phyloP scores from a whole-genome alignment of 164 flowering plant species.

The Saururus chinensis region DNA sequence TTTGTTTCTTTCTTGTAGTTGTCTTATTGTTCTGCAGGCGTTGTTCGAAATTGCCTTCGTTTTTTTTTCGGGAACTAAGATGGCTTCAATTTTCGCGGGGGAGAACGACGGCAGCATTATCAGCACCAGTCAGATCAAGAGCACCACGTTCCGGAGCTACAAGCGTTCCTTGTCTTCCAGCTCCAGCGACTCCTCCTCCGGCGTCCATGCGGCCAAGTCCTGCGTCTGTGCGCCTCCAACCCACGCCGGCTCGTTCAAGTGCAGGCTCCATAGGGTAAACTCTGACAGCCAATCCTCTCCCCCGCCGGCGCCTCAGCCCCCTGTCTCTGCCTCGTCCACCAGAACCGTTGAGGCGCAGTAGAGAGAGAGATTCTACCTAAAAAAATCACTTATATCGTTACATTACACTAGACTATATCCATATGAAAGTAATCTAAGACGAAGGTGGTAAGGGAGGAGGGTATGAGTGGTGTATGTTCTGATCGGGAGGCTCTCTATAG shows the following conservation, averaged over 20 bases:
- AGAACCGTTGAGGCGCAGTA: conserved; percentile 18
- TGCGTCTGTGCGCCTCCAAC: conserved; percentile 22
- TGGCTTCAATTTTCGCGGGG: conserved; percentile 7
- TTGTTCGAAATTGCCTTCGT: too few species aligned
- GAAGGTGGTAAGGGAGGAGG: too few species aligned
- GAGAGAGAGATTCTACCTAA: neutral
- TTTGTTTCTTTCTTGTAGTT: too few species aligned
- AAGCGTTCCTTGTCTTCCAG: conserved; percentile 10
- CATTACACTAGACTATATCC: too few species aligned
- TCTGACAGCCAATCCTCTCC: conserved; percentile 9
- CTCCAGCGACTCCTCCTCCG: neutral
- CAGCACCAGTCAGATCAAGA: conserved; percentile 5
- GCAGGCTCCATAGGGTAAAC: conserved; percentile 24
- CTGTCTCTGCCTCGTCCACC: conserved; percentile 10
- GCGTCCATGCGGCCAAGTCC: conserved; percentile 3
- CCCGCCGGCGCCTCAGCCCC: conserved; percentile 10
- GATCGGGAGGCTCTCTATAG: too few species aligned
- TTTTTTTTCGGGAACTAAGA: neutral
- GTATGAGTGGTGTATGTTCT: too few species aligned
- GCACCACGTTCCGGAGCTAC: neutral
- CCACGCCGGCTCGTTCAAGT: conserved; percentile 18
- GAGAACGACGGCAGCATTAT: conserved; percentile 1
- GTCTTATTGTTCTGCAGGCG: too few species aligned
- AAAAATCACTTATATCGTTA: too few species aligned
- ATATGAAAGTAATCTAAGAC: too few species aligned